Base-by-base conservation (phyloP, 2,329 filamentous ascomycete species). In the Hypoxylon rubiginosum region DNA sequence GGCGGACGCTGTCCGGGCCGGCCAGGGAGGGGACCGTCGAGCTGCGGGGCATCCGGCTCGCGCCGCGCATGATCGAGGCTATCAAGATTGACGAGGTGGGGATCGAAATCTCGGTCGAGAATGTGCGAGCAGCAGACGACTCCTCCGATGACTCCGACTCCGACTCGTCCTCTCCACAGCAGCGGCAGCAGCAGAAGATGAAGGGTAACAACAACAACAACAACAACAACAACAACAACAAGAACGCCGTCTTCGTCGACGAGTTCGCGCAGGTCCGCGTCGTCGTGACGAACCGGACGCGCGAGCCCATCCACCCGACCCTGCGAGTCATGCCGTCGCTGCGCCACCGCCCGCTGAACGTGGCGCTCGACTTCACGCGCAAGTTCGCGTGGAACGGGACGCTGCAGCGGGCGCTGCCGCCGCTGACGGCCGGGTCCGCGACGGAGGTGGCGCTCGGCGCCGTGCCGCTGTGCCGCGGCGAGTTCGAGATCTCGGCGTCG, bases 371-470 rank as follows among this genome's bases (percentile, higher is more conserved):
- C 76, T 88, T 95, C 60, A 91, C 91, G 45, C 90, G 92, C 74
- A 92, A 93, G 68, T 86, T 97, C 58, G 90, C 90, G 1, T 96
- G 93, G 90, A 95, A 93, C 69, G 94, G 94, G 1, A 90, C 92
- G 30, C 79, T 97, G 62, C 94, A 97, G 79, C 90, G 90, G 74
- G 84, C 87, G 1, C 81, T 97, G 0, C 89, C 91, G 0, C 75
- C 87, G 6, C 76, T 97, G 1, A 78, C 80, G 5, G 87, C 89
- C 0, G 86, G 88, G 4, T n/a, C n/a, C 82, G 85, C 48, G 86
- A 80, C n/a, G 83, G 86, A 90, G 65, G 83, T 92, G 21, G 83
- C 85, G 1, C 79, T 97, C 3, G 92, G 92, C 4, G 84, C 94
- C 46, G 92, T 92, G 45, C 86, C 91, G 32, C 85, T 97, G 34